Conservation (phyloP, 2,329 filamentous ascomycete genomes). For the Fusarium sp. region DNA sequence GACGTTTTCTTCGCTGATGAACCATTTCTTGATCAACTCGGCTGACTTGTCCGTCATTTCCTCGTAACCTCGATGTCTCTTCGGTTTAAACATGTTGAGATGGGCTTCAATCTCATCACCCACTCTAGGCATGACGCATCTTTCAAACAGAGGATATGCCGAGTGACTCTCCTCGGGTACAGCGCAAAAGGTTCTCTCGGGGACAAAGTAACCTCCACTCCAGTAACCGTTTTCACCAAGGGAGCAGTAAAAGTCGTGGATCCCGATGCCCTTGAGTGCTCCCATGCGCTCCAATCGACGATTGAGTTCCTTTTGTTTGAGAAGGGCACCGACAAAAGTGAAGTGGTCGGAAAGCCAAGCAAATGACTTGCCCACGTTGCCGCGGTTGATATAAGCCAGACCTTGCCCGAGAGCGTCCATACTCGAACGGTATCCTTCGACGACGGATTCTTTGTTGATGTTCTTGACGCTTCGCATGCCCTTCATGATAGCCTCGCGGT, state of each 20-base stretch:
- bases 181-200: conserved; percentile 83
- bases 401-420: conserved; percentile 63
- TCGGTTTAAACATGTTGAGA: conserved; percentile 71
- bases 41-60: conserved; percentile 69
- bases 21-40: conserved; percentile 68
- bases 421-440: conserved; percentile 60
- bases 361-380: conserved; percentile 74
- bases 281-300: conserved; percentile 73
- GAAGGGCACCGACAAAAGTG: conserved; percentile 84
- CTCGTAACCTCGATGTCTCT: conserved; percentile 72
- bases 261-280: conserved; percentile 70
- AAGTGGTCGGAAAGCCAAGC: conserved; percentile 85
- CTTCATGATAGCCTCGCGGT: conserved; percentile 73
- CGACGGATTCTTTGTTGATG: conserved; percentile 59
- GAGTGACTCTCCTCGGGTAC: conserved; percentile 65
- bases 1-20: conserved; percentile 56
- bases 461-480: conserved; percentile 58
- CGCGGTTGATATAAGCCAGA: conserved; percentile 66
- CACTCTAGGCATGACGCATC: conserved; percentile 70
- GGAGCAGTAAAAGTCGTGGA: conserved; percentile 80
- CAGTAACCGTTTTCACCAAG: conserved; percentile 77
- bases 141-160: conserved; percentile 57
- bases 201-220: conserved; percentile 68
- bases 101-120: conserved; percentile 80
- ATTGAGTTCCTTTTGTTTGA: conserved; percentile 77